Conservation (phyloP, 2,329 filamentous ascomycete genomes). For the Sclerotinia trifoliorum region DNA sequence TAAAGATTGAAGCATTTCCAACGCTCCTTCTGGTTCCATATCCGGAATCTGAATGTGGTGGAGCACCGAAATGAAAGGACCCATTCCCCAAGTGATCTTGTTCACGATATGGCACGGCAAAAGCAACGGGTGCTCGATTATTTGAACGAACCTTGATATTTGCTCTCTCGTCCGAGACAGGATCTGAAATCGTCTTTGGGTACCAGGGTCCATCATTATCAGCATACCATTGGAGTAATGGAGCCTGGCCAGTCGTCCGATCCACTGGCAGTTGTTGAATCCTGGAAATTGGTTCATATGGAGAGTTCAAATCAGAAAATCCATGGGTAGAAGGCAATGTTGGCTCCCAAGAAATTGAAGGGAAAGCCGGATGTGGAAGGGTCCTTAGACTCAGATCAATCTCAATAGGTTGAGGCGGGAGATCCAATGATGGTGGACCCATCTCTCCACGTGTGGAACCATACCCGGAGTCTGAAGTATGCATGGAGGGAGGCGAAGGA, state of each 20-base stretch:
- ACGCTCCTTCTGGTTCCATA: conserved; percentile 40
- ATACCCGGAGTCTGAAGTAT: conserved; percentile 31
- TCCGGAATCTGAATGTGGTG: conserved; percentile 41
- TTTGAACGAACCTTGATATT: conserved; percentile 29
- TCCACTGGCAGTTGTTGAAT: conserved; percentile 30
- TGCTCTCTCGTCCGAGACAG: conserved; percentile 29
- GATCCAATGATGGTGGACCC: conserved; percentile 34
- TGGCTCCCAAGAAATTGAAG: conserved; percentile 31
- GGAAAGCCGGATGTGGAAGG: conserved; percentile 33
- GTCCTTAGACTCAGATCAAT: conserved; percentile 38
- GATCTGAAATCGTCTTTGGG: conserved; percentile 40
- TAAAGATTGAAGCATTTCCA: conserved; percentile 39
- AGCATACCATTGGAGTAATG: conserved; percentile 42
- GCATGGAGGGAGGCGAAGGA: conserved; percentile 30
- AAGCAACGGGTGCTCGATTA: conserved; percentile 31
- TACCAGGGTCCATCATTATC: conserved; percentile 48
- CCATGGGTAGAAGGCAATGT: conserved; percentile 24
- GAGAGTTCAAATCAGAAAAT: conserved; percentile 30
- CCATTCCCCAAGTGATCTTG: conserved; percentile 36
- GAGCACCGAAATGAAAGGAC: conserved; percentile 32
- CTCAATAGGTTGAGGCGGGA: conserved; percentile 35
- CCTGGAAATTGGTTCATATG: conserved; percentile 30
- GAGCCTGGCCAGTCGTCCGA: conserved; percentile 33
- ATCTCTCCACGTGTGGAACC: conserved; percentile 32
- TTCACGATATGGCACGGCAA: conserved; percentile 38